Base-by-base conservation (phyloP, 352 stramenopile species). In the Aphanomyces cochlioides region DNA sequence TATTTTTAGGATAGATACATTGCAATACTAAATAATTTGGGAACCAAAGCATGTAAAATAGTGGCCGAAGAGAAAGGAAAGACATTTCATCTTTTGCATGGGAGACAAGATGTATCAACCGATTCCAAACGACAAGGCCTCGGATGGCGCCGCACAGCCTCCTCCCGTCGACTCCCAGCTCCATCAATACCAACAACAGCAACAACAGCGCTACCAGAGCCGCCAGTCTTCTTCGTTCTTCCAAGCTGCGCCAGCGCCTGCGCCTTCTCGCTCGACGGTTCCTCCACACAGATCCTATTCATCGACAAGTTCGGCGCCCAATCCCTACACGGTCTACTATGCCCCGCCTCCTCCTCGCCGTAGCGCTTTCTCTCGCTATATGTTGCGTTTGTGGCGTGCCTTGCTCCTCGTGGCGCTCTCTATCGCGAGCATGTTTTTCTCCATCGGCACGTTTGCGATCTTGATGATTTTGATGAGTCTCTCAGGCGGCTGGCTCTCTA, bases 121-220 rank as follows among this genome's bases (percentile, higher is more conserved):
- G 19, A 61, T 61, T 37, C 54, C 54, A 15, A 12, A 12, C 8
- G 19, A 19, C 19, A 37, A 61, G 8, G 5, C 54, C 28, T 3
- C 17, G 17, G 7, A 28, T 7, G 36, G 15, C 37, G 13, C 54
- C 19, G 54, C 54, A 10, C 13, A 19, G 10, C 17, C 28, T 17
- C 12, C 13, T 10, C 15, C 54, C n/a, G 54, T 61, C 17, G 21
- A 61, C 54, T 37, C 19, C 19, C 54, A 61, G 34, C 43, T 45
- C 54, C 54, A 61, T 1, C 54, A 45, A 6, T 61, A 61, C 28
- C 54, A 61, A 37, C 54, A 61, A 5, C 54, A 61, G 36, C 54
- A 61, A 37, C 54, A 61, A 37, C 15, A 61, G 5, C 54, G 54
- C 54, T 61, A 61, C 28, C 54, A 61, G 36, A 61, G 10, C 54